These are phyloP conservation scores for Zhuliangozyma blackwelliae DNA, from an alignment of 1,139 yeast species.

Conservation along the genomic window DNA sequence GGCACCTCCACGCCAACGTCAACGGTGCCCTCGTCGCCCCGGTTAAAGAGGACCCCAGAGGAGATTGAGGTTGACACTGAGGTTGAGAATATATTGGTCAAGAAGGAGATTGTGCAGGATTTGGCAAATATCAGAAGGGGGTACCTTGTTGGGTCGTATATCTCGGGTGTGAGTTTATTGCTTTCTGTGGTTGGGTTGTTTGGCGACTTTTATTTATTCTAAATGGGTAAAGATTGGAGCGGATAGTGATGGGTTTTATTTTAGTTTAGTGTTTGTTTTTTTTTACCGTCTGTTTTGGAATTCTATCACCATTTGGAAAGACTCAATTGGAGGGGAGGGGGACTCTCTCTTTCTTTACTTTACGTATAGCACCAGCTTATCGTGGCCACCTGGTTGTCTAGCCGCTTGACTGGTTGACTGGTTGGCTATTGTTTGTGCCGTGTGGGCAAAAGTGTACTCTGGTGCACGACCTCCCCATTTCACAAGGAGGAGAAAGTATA, in stretches of 20 bases:
- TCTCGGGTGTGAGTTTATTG: constrained; percentile 39
- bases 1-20: constrained; percentile 18
- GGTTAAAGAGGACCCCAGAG: constrained; percentile 10
- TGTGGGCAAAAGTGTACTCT: no score
- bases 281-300: no score
- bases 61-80: constrained; percentile 34
- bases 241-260: no score
- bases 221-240: background rate
- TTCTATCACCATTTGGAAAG: no score
- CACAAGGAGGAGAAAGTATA: background rate
- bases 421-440: no score
- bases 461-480: no score
- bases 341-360: no score
- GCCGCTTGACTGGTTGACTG: no score
- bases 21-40: constrained; percentile 8
- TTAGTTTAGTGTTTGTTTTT: no score
- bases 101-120: constrained; percentile 34
- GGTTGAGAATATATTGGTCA: constrained; percentile 35
- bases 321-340: no score
- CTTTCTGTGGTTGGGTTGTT: constrained; percentile 45
- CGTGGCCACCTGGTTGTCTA: no score
- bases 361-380: no score
- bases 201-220: constrained; percentile 40
- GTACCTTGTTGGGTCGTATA: constrained; percentile 32
- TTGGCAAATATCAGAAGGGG: constrained; percentile 27